These are phyloP conservation scores for Taphrina flavorubra DNA, from an alignment of 1,139 yeast species.

Conservation along the genomic window DNA sequence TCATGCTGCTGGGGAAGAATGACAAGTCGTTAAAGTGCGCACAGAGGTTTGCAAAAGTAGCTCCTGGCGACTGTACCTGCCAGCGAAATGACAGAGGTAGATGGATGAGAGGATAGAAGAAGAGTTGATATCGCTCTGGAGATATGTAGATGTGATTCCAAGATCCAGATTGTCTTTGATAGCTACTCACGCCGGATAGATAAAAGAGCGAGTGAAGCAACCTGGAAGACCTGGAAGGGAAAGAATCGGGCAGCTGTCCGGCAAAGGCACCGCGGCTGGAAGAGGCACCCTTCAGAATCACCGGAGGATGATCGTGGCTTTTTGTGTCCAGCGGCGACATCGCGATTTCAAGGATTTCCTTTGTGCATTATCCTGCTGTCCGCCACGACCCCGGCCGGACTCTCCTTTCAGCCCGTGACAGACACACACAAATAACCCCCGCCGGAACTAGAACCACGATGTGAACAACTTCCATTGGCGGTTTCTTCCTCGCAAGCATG, in stretches of 20 bases:
- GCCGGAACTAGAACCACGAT: no score
- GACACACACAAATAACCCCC: no score
- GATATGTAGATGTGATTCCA: no score
- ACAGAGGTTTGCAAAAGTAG: no score
- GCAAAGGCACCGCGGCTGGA: not conserved
- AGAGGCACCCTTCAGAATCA: not conserved
- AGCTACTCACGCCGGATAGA: not conserved
- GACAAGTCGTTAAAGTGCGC: no score
- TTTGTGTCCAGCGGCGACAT: not conserved
- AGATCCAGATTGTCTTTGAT: not conserved
- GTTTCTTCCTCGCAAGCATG: no score
- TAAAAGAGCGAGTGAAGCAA: not conserved
- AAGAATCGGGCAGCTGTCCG: not conserved
- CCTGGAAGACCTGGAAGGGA: not conserved
- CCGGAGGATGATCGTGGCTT: constrained; percentile 1
- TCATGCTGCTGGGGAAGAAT: not conserved
- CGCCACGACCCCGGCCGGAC: not conserved
- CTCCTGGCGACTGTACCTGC: no score
- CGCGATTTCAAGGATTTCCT: constrained; percentile 9
- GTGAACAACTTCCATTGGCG: no score
- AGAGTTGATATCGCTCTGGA: no score
- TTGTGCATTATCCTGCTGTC: constrained; percentile 4
- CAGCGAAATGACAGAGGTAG: no score
- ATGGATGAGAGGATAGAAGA: no score
- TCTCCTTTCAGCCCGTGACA: not conserved